A percentile compares a stretch with the other conserved stretches of the same genome.
Evolutionary conservation across 495 filamentous ascomycete genomes (phyloP).

Genomic region (Talaromyces proteolyticus): DNA sequence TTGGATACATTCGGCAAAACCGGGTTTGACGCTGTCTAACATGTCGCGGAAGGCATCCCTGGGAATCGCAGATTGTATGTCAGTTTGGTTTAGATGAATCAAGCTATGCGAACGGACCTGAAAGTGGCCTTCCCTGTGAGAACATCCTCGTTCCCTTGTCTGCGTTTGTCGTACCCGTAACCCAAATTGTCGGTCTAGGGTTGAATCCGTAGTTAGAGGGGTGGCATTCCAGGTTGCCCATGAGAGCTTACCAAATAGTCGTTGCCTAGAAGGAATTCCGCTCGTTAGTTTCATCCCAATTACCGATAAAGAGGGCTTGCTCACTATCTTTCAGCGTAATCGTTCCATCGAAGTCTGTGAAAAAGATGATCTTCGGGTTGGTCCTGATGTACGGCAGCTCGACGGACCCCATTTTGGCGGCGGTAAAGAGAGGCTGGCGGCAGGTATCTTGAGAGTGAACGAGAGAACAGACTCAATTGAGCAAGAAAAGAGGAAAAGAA

Average conservation of each 20-base stretch:
- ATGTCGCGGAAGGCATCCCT: slow-evolving; percentile 81
- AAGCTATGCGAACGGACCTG: slow-evolving; percentile 39
- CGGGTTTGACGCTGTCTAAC: slow-evolving; percentile 73
- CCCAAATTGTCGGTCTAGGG: slow-evolving; percentile 82
- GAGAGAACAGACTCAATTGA: neutral
- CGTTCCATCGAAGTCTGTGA: slow-evolving; percentile 96
- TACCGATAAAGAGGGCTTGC: slow-evolving; percentile 18
- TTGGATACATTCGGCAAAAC: slow-evolving; percentile 74
- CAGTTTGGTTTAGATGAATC: neutral
- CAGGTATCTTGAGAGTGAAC: slow-evolving; percentile 5
- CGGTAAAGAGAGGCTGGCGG: neutral
- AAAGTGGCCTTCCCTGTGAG: slow-evolving; percentile 64
- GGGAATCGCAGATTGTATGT: slow-evolving; percentile 3
- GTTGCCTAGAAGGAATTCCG: slow-evolving; percentile 62
- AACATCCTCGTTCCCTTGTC: slow-evolving; percentile 62
- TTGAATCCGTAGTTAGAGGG: neutral
- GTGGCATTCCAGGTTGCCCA: too few relatives aligned
- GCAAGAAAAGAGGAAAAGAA: neutral
- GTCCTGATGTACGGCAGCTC: slow-evolving; percentile 49
- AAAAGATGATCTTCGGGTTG: slow-evolving; percentile 84
- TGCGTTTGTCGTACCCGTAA: slow-evolving; percentile 62
- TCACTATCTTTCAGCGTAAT: slow-evolving; percentile 82
- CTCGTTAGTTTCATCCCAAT: too few relatives aligned
- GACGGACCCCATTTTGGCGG: slow-evolving; percentile 28
- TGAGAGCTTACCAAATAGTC: slow-evolving; percentile 73